These are phyloP conservation scores for Simmondsia chinensis DNA, from an alignment of 148 eudicot species.

Conservation along the genomic window DNA sequence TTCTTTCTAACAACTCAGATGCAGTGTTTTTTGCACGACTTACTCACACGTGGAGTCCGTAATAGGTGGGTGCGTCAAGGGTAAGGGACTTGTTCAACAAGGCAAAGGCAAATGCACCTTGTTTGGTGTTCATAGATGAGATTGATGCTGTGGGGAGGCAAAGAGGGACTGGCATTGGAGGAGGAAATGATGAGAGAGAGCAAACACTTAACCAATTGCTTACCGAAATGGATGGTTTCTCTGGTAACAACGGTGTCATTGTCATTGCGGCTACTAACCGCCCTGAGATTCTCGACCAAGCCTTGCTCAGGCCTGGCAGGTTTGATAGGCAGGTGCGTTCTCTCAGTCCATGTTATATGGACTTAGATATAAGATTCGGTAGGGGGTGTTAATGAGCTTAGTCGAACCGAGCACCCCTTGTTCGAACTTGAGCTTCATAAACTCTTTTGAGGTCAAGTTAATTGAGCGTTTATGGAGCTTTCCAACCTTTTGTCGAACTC, in stretches of 20 bases:
- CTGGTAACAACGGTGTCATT: conserved; percentile 61
- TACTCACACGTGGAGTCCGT: too few species aligned
- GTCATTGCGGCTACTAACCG: conserved; percentile 85
- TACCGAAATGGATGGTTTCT: conserved; percentile 86
- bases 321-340: conserved; percentile 55
- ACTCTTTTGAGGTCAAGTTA: too few species aligned
- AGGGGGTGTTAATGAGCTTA: too few species aligned
- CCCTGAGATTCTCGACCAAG: conserved; percentile 81
- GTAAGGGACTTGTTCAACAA: conserved; percentile 79
- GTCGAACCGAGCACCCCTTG: too few species aligned
- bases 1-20: too few species aligned
- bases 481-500: too few species aligned
- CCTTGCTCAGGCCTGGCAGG: conserved; percentile 68
- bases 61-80: conserved; percentile 85
- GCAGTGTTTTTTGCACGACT: too few species aligned
- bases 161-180: conserved; percentile 88
- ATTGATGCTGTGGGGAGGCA: conserved; percentile 87
- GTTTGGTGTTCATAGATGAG: conserved; percentile 80
- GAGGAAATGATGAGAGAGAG: conserved; percentile 84
- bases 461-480: too few species aligned
- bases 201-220: conserved; percentile 78
- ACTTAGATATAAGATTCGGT: too few species aligned
- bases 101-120: conserved; percentile 65
- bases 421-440: too few species aligned
- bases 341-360: too few species aligned